Evolutionary conservation across 805 yeast species (phyloP).

Genomic region (Wickerhamiella vanderwaltii): DNA sequence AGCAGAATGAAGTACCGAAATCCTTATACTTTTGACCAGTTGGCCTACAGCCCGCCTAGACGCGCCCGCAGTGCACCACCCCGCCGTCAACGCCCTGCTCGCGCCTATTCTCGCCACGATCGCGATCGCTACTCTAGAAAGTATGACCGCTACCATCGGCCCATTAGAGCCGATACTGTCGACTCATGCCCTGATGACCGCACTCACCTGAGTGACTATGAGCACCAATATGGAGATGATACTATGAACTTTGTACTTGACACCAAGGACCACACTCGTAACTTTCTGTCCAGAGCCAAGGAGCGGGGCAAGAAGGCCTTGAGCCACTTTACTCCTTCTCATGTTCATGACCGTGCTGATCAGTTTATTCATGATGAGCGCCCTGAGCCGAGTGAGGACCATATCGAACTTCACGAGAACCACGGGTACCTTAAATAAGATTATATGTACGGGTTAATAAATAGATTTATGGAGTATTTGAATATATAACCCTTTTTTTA

Average conservation of each 20-base stretch:
- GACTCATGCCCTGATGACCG: neutral
- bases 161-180: neutral
- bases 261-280: slow-evolving; percentile 10
- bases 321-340: slow-evolving; percentile 9
- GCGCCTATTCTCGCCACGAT: neutral
- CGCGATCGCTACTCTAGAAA: neutral
- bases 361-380: slow-evolving; percentile 11
- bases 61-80: too few species aligned
- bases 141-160: neutral
- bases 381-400: slow-evolving; percentile 10
- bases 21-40: neutral
- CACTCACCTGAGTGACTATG: slow-evolving; percentile 2
- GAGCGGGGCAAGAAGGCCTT: slow-evolving; percentile 5
- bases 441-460: too few species aligned
- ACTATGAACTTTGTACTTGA: slow-evolving; percentile 10
- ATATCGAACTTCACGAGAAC: slow-evolving; percentile 9
- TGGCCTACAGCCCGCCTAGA: neutral
- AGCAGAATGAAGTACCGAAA: neutral
- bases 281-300: neutral
- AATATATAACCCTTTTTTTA: neutral
- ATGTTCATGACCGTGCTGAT: slow-evolving; percentile 8
- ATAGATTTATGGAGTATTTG: neutral
- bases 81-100: neutral
- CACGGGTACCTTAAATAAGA: slow-evolving; percentile 3
- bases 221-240: slow-evolving; percentile 10